Conservation (phyloP, 108 stramenopile species). For the Hondaea fermentalgiana region DNA sequence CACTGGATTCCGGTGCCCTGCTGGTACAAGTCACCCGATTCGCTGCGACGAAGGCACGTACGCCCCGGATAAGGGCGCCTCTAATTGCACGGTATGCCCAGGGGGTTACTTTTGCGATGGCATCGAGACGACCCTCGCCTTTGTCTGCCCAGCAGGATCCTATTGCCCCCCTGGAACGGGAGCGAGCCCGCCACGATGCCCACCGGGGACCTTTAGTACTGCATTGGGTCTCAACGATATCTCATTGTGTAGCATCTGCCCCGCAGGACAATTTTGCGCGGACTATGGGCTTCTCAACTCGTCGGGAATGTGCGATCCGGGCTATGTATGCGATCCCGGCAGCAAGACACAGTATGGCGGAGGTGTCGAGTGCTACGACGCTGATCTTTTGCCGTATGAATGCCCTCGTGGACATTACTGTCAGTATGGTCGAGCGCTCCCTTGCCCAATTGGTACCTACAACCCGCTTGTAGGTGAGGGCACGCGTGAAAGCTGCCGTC, state of each 20-base stretch:
- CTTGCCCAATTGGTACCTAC: slow-evolving; percentile 32
- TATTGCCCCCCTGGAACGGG: slow-evolving; percentile 43
- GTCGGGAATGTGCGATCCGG: slow-evolving; percentile 10
- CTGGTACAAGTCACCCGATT: background rate
- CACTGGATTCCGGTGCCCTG: background rate
- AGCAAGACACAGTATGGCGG: slow-evolving; percentile 9
- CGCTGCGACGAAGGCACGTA: slow-evolving; percentile 30
- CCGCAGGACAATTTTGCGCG: slow-evolving; percentile 19
- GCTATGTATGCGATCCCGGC: slow-evolving; percentile 16
- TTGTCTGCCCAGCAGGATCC: slow-evolving; percentile 32
- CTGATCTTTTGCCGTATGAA: background rate
- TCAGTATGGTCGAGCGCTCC: background rate
- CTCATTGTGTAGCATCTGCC: background rate
- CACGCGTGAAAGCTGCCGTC: background rate
- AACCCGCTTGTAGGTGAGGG: background rate
- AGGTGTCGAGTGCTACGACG: background rate
- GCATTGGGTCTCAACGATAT: background rate
- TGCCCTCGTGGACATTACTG: slow-evolving; percentile 51
- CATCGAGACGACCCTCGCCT: background rate
- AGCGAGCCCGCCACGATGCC: background rate
- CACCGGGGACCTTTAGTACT: slow-evolving; percentile 3
- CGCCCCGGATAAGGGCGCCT: background rate
- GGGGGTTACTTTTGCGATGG: slow-evolving; percentile 25
- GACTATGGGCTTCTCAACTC: background rate
- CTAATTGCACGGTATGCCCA: slow-evolving; percentile 5